Evolutionary conservation across 2,329 filamentous ascomycete genomes (phyloP).

Genomic region (Scytalidium sp.): DNA sequence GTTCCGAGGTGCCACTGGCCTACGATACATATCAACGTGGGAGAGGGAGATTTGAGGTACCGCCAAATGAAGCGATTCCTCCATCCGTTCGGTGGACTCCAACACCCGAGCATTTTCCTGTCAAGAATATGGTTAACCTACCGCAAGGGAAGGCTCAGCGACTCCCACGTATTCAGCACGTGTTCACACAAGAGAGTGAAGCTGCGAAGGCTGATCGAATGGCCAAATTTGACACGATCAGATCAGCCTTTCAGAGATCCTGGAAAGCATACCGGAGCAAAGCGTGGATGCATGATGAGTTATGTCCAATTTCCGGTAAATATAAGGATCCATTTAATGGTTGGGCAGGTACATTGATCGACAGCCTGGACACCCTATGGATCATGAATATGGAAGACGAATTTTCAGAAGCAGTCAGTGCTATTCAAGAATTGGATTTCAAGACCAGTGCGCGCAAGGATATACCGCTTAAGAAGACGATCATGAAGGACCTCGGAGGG

Average conservation of each 20-base stretch:
- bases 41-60: no score
- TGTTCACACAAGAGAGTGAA: constrained; percentile 60
- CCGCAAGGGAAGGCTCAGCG: no score
- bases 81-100: no score
- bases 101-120: no score
- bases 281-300: constrained; percentile 82
- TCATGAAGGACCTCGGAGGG: constrained; percentile 85
- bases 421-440: constrained; percentile 73
- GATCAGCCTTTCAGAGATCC: constrained; percentile 36
- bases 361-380: constrained; percentile 77
- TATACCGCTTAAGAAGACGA: constrained; percentile 69
- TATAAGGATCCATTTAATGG: constrained; percentile 78
- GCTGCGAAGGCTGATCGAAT: constrained; percentile 49
- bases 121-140: no score
- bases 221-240: no score
- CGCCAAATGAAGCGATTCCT: no score
- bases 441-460: constrained; percentile 46
- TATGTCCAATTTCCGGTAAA: constrained; percentile 64
- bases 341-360: constrained; percentile 82
- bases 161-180: constrained; percentile 70
- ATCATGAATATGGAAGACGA: constrained; percentile 75
- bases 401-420: constrained; percentile 70
- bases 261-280: constrained; percentile 77
- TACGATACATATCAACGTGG: no score
- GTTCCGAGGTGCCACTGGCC: no score